A percentile compares a stretch with the other conserved stretches of the same genome.
These are phyloP conservation scores for Botrytis galanthina DNA, from an alignment of 2,329 filamentous ascomycete genomes.

Conservation along the genomic window DNA sequence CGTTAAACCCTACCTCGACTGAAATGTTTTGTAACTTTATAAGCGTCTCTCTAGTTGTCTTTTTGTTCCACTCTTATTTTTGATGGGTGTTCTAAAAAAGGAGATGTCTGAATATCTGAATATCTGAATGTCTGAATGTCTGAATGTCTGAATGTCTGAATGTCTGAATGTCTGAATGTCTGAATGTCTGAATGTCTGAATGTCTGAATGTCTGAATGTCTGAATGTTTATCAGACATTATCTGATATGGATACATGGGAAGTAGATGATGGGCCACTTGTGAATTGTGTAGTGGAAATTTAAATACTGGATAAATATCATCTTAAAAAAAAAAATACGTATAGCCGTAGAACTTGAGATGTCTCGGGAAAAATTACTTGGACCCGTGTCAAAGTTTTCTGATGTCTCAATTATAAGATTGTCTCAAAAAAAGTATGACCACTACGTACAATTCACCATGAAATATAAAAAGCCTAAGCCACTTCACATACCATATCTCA, in stretches of 20 bases:
- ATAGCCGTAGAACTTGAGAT: neutral
- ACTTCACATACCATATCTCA: neutral
- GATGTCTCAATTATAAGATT: neutral
- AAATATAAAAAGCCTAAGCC: neutral
- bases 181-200: neutral
- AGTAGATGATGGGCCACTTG: neutral
- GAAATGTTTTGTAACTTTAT: neutral
- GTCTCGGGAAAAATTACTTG: neutral
- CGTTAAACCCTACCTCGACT: neutral
- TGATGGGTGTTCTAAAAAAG: neutral
- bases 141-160: neutral
- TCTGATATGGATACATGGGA: neutral
- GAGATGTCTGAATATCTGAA: neutral
- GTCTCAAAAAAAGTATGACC: neutral
- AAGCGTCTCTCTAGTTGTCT: neutral
- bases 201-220: neutral
- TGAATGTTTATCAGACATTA: neutral
- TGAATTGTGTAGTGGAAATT: neutral
- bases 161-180: neutral
- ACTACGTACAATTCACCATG: neutral
- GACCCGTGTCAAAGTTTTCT: neutral
- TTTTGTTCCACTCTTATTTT: neutral
- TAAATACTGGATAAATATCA: neutral
- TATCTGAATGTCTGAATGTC: neutral
- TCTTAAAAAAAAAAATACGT: neutral